Conservation (phyloP, 2,329 filamentous ascomycete genomes). For the Pyrenophora teres region DNA sequence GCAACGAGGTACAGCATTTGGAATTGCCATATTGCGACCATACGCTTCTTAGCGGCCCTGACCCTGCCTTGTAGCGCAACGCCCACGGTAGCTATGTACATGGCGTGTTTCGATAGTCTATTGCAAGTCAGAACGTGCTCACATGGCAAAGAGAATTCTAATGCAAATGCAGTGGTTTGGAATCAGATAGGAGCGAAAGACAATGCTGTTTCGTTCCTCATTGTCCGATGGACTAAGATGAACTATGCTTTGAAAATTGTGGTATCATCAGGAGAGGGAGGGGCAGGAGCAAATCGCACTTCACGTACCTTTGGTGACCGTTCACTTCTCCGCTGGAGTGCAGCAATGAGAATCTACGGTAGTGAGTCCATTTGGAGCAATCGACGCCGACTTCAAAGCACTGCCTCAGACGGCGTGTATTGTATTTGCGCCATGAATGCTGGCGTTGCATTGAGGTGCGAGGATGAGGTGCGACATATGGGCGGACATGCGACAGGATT, state of each 20-base stretch:
- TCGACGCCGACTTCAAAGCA: conserved; percentile 2
- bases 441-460: conserved; percentile 6
- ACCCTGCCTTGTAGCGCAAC: conserved; percentile 3
- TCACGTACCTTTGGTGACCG: conserved; percentile 30
- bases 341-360: neutral
- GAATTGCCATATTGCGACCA: conserved; percentile 7
- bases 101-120: neutral
- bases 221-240: conserved; percentile 47
- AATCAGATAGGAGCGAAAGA: conserved; percentile 53
- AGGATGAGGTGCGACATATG: neutral
- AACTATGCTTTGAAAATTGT: conserved; percentile 50
- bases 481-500: conserved; percentile 2
- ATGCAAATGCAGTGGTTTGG: neutral
- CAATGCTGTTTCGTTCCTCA: conserved; percentile 49
- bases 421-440: conserved; percentile 5
- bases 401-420: neutral
- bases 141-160: neutral
- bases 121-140: conserved; percentile 12
- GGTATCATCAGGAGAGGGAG: conserved; percentile 44
- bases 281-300: conserved; percentile 6
- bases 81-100: neutral
- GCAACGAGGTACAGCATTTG: conserved; percentile 11
- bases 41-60: conserved; percentile 9
- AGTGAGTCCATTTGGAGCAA: neutral
- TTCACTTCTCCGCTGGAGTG: neutral